Evolutionary conservation across 108 stramenopile species (phyloP), one percentile per base, ranked within the genome.

Genomic region (Fistulifera solaris): DNA sequence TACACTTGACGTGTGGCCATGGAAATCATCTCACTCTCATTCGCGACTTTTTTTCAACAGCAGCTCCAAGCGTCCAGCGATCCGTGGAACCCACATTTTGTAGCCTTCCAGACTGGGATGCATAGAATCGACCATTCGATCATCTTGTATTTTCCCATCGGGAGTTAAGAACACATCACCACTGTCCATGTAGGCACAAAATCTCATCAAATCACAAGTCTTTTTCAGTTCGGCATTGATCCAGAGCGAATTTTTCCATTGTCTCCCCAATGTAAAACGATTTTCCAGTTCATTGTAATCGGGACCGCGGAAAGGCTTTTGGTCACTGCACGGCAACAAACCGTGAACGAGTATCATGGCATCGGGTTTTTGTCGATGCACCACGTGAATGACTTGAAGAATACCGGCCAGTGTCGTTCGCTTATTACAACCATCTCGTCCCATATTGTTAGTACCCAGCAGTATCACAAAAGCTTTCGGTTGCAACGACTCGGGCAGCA

Each of bases 391-490:
- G 14, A 78, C 74, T 3, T 73, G 61, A 0, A 85, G 51, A 39
- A 85, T 76, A 8, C 83, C 83, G 21, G 76, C 47, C 38, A 85
- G 52, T 1, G 63, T 60, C 27, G 75, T 61, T 55, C 78, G 70
- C 23, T 72, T 73, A 24, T 76, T 76, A 53, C 83, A 85, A 27
- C 68, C 71, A 47, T 56, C 60, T 39, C 63, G 47, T 28, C 71
- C 71, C 43, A 85, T 52, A 68, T 85, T 79, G 38, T 85, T 80
- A 48, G 79, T 73, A 15, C 83, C 83, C 41, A 85, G 70, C 23
- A 62, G 13, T 6, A 72, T 0, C 48, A 75, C 71, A 24, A 60
- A 61, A 15, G 65, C 49, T 26, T 54, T 39, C 14, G 83, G 78
- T 40, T 70, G 63, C 38, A 80, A 61, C 6, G 74, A 65, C 25